Evolutionary conservation across 495 filamentous ascomycete genomes (phyloP).

Genomic region (Lichenothelia convexa): DNA sequence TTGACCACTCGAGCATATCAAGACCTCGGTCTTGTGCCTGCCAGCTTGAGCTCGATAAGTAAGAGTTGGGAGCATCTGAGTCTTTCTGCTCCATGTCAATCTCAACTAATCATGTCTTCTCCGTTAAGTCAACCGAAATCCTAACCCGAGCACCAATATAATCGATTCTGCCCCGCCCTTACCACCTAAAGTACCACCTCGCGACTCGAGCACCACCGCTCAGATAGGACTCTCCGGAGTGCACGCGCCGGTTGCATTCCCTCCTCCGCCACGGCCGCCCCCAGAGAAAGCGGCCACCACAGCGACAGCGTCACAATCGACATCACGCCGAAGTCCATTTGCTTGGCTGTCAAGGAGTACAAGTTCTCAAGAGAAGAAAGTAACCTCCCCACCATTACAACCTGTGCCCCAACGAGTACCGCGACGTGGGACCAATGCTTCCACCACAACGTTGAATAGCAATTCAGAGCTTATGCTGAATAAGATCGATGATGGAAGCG

Average conservation of each 20-base stretch:
- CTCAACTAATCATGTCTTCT: neutral
- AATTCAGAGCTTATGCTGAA: slow-evolving; percentile 56
- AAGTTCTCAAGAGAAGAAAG: slow-evolving; percentile 36
- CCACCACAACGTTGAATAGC: slow-evolving; percentile 53
- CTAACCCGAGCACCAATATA: neutral
- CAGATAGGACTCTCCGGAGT: slow-evolving; percentile 14
- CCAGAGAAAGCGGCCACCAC: slow-evolving; percentile 17
- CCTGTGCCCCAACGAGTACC: slow-evolving; percentile 22
- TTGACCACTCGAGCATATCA: no score
- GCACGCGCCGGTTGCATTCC: neutral
- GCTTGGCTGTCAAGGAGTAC: slow-evolving; percentile 70
- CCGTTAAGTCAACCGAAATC: neutral
- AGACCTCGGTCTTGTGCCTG: no score
- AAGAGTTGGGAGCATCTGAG: no score
- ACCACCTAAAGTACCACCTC: neutral
- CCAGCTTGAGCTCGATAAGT: slow-evolving; percentile 3
- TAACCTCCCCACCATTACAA: slow-evolving; percentile 32
- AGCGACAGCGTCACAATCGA: slow-evolving; percentile 27
- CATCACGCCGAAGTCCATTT: slow-evolving; percentile 57
- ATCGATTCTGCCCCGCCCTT: neutral
- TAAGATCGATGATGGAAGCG: slow-evolving; percentile 48
- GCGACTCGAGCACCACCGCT: slow-evolving; percentile 9
- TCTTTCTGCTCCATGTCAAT: no score
- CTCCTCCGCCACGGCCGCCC: slow-evolving; percentile 12
- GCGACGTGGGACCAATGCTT: slow-evolving; percentile 55